phyloP scores from a whole-genome alignment of 2,329 filamentous ascomycete genomes.

The Pestalotiopsis sp. region DNA sequence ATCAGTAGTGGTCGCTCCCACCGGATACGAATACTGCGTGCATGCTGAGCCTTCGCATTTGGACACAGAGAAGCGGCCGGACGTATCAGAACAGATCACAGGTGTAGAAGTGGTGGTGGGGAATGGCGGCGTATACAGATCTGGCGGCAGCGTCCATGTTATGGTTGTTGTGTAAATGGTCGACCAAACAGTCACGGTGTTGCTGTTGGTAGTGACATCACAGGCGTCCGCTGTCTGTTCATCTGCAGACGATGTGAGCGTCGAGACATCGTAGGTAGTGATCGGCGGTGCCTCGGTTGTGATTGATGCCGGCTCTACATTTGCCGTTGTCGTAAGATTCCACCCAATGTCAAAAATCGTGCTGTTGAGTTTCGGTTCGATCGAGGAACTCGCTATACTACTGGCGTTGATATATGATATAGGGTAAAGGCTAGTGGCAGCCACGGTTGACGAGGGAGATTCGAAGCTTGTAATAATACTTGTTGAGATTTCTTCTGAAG shows the following conservation, averaged over 20 bases:
- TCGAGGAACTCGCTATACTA: background rate
- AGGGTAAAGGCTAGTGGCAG: background rate
- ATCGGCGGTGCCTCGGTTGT: slow-evolving; percentile 16
- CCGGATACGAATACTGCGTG: slow-evolving; percentile 24
- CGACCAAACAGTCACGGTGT: slow-evolving; percentile 43
- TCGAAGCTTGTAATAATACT: background rate
- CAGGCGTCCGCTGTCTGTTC: slow-evolving; percentile 21
- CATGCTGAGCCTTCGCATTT: slow-evolving; percentile 37
- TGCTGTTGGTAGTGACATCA: slow-evolving; percentile 26
- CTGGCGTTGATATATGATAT: slow-evolving; percentile 3
- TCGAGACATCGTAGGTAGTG: background rate
- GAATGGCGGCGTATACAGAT: slow-evolving; percentile 50
- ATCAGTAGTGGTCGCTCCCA: background rate
- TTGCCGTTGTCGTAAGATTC: background rate
- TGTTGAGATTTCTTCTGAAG: background rate
- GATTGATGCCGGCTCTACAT: background rate
- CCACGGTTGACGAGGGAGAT: background rate
- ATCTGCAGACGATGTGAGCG: background rate
- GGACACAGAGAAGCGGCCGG: slow-evolving; percentile 27
- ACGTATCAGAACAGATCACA: slow-evolving; percentile 37
- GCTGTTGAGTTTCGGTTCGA: background rate
- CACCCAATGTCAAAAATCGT: background rate
- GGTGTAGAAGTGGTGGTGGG: slow-evolving; percentile 40
- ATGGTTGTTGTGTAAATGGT: slow-evolving; percentile 52
- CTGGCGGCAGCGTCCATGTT: slow-evolving; percentile 48